A percentile compares a stretch with the other conserved stretches of the same genome.
phyloP scores from a whole-genome alignment of 257 asterid species.

The Primulina tabacum region DNA sequence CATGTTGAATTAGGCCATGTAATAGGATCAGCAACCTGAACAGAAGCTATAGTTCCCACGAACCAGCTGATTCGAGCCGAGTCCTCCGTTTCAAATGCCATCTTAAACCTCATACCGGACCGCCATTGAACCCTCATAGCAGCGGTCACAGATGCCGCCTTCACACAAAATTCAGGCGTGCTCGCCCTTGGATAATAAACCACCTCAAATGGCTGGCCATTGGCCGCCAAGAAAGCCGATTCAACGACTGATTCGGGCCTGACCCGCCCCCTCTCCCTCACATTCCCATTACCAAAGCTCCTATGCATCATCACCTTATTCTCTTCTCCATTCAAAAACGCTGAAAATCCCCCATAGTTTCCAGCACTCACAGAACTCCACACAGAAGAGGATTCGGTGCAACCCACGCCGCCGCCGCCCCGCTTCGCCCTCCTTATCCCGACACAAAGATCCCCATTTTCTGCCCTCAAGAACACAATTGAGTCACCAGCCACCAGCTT shows the following conservation, averaged over 20 bases:
- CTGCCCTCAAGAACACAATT: slow-evolving; percentile 50
- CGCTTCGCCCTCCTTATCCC: slow-evolving; percentile 63
- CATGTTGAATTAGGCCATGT: slow-evolving; percentile 67
- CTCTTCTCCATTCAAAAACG: slow-evolving; percentile 42
- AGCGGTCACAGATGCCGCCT: slow-evolving; percentile 48
- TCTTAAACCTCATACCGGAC: slow-evolving; percentile 65
- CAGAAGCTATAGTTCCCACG: slow-evolving; percentile 57
- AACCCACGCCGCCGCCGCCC: slow-evolving; percentile 35
- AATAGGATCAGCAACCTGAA: slow-evolving; percentile 51
- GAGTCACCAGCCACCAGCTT: slow-evolving; percentile 71
- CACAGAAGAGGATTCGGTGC: slow-evolving; percentile 37
- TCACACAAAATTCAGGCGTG: slow-evolving; percentile 62
- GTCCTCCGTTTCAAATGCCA: slow-evolving; percentile 73
- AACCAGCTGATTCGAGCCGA: slow-evolving; percentile 70
- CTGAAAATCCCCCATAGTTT: slow-evolving; percentile 36
- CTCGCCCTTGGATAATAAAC: slow-evolving; percentile 55
- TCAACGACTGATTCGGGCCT: slow-evolving; percentile 48
- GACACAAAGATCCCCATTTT: slow-evolving; percentile 51
- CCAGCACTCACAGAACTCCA: slow-evolving; percentile 48
- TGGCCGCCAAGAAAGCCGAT: slow-evolving; percentile 54
- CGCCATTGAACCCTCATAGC: slow-evolving; percentile 64
- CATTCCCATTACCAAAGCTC: slow-evolving; percentile 28
- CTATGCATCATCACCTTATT: slow-evolving; percentile 36
- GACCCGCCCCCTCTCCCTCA: slow-evolving; percentile 41
- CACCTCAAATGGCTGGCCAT: slow-evolving; percentile 56